Evolutionary conservation across 2,329 filamentous ascomycete species (phyloP).

Genomic region (Aspergillus novoparasiticus): DNA sequence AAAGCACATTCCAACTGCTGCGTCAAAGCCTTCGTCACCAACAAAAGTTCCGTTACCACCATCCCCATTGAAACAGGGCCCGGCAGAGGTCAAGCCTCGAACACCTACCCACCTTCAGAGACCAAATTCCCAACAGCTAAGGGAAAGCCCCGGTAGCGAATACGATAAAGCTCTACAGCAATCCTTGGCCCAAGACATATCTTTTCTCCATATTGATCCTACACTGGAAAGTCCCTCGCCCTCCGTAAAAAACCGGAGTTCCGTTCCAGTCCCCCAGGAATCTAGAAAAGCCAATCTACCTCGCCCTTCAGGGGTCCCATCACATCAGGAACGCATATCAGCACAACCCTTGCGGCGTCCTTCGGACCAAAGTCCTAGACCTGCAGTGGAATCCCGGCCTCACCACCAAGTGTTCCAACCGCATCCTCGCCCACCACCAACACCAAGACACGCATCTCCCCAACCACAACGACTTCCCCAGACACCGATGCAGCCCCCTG

Average conservation of each 20-base stretch:
- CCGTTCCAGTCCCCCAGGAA: slow-evolving; percentile 17
- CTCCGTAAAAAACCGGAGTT: slow-evolving; percentile 16
- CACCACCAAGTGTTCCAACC: slow-evolving; percentile 14
- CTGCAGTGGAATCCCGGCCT: slow-evolving; percentile 12
- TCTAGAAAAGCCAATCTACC: slow-evolving; percentile 31
- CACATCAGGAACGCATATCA: slow-evolving; percentile 31
- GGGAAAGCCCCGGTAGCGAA: slow-evolving; percentile 42
- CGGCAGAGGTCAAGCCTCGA: slow-evolving; percentile 54
- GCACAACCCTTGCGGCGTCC: slow-evolving; percentile 23
- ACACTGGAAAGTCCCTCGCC: slow-evolving; percentile 24
- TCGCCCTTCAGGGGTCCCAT: slow-evolving; percentile 35
- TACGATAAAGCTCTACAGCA: slow-evolving; percentile 47
- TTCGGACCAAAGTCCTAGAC: slow-evolving; percentile 16
- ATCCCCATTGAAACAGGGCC: slow-evolving; percentile 57
- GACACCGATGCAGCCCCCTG: slow-evolving; percentile 12
- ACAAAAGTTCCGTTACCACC: slow-evolving; percentile 63
- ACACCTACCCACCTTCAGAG: slow-evolving; percentile 52
- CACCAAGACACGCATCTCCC: slow-evolving; percentile 59
- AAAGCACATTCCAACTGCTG: slow-evolving; percentile 41
- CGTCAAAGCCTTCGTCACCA: slow-evolving; percentile 51
- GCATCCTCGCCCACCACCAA: slow-evolving; percentile 41
- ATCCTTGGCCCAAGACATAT: slow-evolving; percentile 44
- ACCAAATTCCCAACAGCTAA: slow-evolving; percentile 32
- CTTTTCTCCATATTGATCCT: slow-evolving; percentile 41
- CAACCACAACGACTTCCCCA: slow-evolving; percentile 28